phyloP scores from a whole-genome alignment of 78 protist genomes.

The Tieghemostelium lacteum region DNA sequence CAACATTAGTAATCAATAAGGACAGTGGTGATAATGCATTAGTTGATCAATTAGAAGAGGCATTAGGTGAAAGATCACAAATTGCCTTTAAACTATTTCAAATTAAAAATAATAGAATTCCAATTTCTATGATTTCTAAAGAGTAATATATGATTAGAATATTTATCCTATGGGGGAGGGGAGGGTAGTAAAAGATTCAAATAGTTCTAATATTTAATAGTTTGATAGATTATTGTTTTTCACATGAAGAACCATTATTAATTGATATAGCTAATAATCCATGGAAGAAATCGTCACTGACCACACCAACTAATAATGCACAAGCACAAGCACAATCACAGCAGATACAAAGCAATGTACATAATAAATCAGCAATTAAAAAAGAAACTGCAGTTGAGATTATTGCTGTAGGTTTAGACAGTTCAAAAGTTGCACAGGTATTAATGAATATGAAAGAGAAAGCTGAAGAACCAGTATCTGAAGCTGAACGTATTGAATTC shows the following conservation, averaged over 20 bases:
- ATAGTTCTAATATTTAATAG: background rate
- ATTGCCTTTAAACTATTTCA: constrained; percentile 1
- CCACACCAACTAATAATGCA: constrained; percentile 1
- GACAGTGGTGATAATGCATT: too few species aligned
- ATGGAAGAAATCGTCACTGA: constrained; percentile 25
- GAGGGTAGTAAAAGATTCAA: background rate
- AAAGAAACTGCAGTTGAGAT: constrained; percentile 18
- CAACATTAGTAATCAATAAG: too few species aligned
- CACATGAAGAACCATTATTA: constrained; percentile 38
- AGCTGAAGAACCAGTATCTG: constrained; percentile 5
- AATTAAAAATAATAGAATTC: constrained; percentile 1
- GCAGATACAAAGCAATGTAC: background rate
- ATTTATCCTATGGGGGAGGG: background rate
- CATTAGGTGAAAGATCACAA: constrained; percentile 30
- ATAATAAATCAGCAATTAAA: background rate
- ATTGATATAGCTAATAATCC: constrained; percentile 24
- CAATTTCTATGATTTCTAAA: constrained; percentile 34
- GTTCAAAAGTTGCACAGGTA: constrained; percentile 25
- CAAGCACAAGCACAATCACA: constrained; percentile 10
- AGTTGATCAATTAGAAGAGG: constrained; percentile 18
- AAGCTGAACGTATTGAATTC: constrained; percentile 15
- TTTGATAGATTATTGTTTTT: constrained; percentile 24
- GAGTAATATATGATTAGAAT: background rate
- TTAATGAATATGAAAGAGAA: constrained; percentile 5
- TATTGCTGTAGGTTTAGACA: constrained; percentile 24